Base-by-base conservation (phyloP, 1,284 basidiomycete genomes). In the Moesziomyces sp. region DNA sequence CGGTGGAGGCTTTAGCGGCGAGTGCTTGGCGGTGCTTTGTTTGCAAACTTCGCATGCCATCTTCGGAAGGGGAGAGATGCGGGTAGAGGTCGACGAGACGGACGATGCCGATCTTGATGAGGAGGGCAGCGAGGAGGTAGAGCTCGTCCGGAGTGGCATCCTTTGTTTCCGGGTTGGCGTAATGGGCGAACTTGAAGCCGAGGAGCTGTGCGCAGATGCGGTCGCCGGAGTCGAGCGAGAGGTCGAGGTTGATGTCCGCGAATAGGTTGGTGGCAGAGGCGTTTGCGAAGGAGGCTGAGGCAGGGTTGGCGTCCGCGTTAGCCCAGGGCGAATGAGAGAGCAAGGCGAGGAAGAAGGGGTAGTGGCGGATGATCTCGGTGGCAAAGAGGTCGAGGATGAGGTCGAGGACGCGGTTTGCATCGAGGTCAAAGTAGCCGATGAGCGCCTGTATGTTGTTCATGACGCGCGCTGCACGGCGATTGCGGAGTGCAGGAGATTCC, bases 121-220 rank as follows among this genome's bases (percentile, higher is more conserved):
- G 87, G 8, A 99, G 86, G 4, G 95, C 96, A 0, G 94, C 90
- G 35, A 92, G 88, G 48, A 94, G 87, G 78, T 92, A 92, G 18
- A 99, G 86, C 63, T 89, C 90, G 62, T 88, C 89, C 0, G 93
- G 92, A 0, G 90, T 88, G 77, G 45, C 85, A 71, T 85, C 84
- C 84, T 87, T 52, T 72, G 79, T 64, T 74, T 83, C 71, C 81
- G 85, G 28, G 77, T 82, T 70, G 85, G 93, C 91, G 85, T 96
- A 97, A 84, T 92, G 90, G 11, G 88, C 88, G 80, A 97, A 97
- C 84, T 99, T 98, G 88, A 98, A 98, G 21, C 96, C 96, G 14
- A 99, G 86, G 1, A 98, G 91, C 84, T 97, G 93, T 10, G 93
- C 92, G 68, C 96, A 87, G 16, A 72, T 76, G 1, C 50, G 52